Conservation (phyloP, 2,329 filamentous ascomycete species). For the Dothidotthia symphoricarpi region DNA sequence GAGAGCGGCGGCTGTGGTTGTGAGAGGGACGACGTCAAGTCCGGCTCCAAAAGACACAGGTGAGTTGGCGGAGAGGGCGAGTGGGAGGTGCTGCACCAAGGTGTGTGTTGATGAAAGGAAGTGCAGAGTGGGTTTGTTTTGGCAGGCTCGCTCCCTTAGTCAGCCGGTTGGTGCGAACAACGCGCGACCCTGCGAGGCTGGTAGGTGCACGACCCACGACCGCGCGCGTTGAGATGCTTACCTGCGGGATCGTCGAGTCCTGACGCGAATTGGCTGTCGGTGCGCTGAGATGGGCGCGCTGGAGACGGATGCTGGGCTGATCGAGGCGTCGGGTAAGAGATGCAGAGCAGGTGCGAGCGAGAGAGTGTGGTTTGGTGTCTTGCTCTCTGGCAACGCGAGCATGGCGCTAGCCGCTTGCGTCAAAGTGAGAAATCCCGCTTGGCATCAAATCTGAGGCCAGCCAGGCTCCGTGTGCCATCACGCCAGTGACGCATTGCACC, state of each 20-base stretch:
- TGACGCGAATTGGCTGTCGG: slow-evolving; percentile 25
- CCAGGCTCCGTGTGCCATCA: background rate
- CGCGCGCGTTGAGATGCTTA: slow-evolving; percentile 32
- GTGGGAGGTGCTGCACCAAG: slow-evolving; percentile 32
- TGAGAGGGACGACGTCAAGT: slow-evolving; percentile 30
- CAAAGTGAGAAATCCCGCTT: slow-evolving; percentile 27
- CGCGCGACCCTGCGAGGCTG: slow-evolving; percentile 30
- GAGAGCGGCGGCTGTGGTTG: slow-evolving; percentile 24
- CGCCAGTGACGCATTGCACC: slow-evolving; percentile 18
- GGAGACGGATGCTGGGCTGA: slow-evolving; percentile 2
- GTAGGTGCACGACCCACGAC: slow-evolving; percentile 33
- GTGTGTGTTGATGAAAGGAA: slow-evolving; percentile 37
- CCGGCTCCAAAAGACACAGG: slow-evolving; percentile 35
- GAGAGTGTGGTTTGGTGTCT: no score
- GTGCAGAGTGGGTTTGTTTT: slow-evolving; percentile 39
- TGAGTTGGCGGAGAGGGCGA: slow-evolving; percentile 21
- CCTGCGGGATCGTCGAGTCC: slow-evolving; percentile 17
- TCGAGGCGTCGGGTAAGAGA: slow-evolving; percentile 5
- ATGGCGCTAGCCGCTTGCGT: slow-evolving; percentile 26
- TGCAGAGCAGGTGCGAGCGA: slow-evolving; percentile 6
- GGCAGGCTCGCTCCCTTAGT: slow-evolving; percentile 23
- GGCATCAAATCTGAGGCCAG: background rate
- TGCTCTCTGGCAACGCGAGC: no score
- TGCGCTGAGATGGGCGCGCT: slow-evolving; percentile 2
- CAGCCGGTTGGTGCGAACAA: slow-evolving; percentile 12